Evolutionary conservation across 768 basidiomycete species (phyloP).

Genomic region (Mycena metata): DNA sequence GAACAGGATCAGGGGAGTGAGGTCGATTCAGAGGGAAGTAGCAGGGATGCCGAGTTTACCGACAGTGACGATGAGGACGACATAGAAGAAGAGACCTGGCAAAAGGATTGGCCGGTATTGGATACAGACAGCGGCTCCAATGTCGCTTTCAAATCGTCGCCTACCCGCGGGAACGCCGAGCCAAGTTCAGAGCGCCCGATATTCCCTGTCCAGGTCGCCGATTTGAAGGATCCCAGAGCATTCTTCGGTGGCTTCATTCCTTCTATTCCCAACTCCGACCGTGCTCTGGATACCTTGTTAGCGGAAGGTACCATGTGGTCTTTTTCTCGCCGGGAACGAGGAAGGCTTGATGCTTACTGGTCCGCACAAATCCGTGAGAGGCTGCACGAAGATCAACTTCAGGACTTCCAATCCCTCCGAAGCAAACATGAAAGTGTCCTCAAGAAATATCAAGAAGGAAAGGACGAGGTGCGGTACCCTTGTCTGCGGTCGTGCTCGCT

Average conservation of each 20-base stretch:
- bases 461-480: constrained; percentile 61
- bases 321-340: constrained; percentile 66
- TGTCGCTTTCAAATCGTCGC: too few species aligned
- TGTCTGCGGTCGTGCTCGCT: neutral
- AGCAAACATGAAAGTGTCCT: constrained; percentile 49
- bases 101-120: constrained; percentile 30
- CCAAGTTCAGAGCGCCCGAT: neutral
- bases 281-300: constrained; percentile 56
- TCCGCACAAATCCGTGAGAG: constrained; percentile 53
- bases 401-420: constrained; percentile 60
- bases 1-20: neutral
- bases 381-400: constrained; percentile 40
- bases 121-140: neutral
- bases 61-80: constrained; percentile 38
- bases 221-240: constrained; percentile 45
- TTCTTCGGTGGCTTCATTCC: constrained; percentile 58
- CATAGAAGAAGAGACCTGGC: constrained; percentile 49
- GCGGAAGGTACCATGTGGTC: constrained; percentile 61
- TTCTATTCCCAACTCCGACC: constrained; percentile 50
- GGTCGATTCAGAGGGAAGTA: constrained; percentile 12
- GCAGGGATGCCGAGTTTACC: constrained; percentile 3
- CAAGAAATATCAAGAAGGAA: constrained; percentile 58
- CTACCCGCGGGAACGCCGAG: too few species aligned
- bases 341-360: constrained; percentile 62
- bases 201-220: constrained; percentile 28